These are phyloP conservation scores for Trichoderma koningii DNA, from an alignment of 2,329 filamentous ascomycete genomes.

Conservation along the genomic window DNA sequence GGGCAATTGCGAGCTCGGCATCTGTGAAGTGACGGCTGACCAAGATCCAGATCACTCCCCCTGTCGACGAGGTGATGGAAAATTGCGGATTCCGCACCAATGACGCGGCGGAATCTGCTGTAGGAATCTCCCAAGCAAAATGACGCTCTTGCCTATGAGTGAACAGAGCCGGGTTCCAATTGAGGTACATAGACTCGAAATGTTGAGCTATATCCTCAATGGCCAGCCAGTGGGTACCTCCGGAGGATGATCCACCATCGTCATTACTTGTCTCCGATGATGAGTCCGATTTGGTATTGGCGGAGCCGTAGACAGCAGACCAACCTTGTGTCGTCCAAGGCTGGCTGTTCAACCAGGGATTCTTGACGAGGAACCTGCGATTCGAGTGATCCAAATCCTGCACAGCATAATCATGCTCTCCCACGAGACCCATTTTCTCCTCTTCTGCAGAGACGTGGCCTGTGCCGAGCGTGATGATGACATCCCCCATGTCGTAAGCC, in stretches of 20 bases:
- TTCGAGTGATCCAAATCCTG: conserved; percentile 69
- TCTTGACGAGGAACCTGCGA: conserved; percentile 81
- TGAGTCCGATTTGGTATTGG: background rate
- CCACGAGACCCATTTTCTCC: conserved; percentile 79
- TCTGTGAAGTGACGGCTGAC: conserved; percentile 84
- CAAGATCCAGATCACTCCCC: conserved; percentile 76
- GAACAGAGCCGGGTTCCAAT: conserved; percentile 93
- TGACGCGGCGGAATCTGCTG: conserved; percentile 53
- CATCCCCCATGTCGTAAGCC: conserved; percentile 75
- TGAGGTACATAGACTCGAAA: conserved; percentile 94
- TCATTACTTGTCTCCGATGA: conserved; percentile 10
- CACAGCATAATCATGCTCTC: conserved; percentile 92
- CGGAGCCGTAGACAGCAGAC: conserved; percentile 28
- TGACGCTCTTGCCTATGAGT: conserved; percentile 81
- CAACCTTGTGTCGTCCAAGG: conserved; percentile 59
- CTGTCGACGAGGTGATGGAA: conserved; percentile 60
- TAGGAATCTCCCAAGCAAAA: conserved; percentile 74
- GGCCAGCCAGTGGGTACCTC: conserved; percentile 92
- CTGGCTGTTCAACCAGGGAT: conserved; percentile 87
- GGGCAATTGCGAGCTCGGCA: conserved; percentile 60
- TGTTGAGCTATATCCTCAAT: conserved; percentile 85
- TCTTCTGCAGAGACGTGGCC: conserved; percentile 76
- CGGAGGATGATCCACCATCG: conserved; percentile 30
- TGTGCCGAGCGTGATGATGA: conserved; percentile 87
- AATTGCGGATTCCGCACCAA: conserved; percentile 72